Base-by-base conservation (phyloP, 805 yeast genomes). In the Candida morakotiae region DNA sequence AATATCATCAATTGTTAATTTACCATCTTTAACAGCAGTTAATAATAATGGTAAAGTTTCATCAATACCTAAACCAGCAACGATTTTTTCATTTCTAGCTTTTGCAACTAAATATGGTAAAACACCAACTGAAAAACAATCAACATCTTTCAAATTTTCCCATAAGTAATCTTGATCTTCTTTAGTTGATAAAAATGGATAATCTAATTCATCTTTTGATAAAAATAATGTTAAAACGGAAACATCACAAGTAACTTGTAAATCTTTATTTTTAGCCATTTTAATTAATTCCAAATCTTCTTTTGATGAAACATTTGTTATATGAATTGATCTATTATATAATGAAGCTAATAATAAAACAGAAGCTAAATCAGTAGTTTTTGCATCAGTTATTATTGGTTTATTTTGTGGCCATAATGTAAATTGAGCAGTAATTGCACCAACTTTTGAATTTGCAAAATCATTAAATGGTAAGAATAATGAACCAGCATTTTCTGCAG, bases 351-450 rank as follows among this genome's bases (percentile, higher is more conserved):
- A 71, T 53, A 91, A 74, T 58, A 91, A 69, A 31, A 89, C 83
- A 3, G 96, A 85, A n/a, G 98, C 98, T 54, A 91, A 71, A 53
- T 87, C 91, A 27, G 96, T 85, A 18, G 91, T 81, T 58, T 78
- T 81, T 34, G 98, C 96, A 63, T 91, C 97, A 28, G 96, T 87
- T 46, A 89, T 74, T 43, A 91, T 83, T 42, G 93, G 91, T 67
- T 87, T 88, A 52, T 63, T 63, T 35, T 73, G 70, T 37, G 96
- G 95, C 96, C 97, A 89, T 24, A 77, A 67, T 45, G 81, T 79
- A 52, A 88, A 79, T 51, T 86, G 94, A 21, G 83, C 72, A 19
- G 95, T 78, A 30, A 87, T 82, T 23, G 83, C 73, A n/a, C 89
- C 73, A 31, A 89, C 85, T 53, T 81, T 82, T 51, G 77, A 71